Evolutionary conservation across 345 rosid species (phyloP), one percentile per base, ranked within the genome.

Genomic region (Sapria himalayana): DNA sequence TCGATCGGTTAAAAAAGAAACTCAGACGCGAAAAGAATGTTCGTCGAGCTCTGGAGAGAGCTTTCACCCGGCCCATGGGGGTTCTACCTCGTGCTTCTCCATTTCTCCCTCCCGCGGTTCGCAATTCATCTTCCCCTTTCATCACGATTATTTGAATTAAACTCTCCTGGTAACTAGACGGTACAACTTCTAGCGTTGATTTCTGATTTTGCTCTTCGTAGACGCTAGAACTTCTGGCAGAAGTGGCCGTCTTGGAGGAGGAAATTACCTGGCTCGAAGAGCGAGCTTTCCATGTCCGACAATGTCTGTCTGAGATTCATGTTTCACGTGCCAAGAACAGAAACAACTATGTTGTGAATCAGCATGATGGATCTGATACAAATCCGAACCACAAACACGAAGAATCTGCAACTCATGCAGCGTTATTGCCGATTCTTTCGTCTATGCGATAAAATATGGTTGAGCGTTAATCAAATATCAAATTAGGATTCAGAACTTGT

Each of bases 31-130:
- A 86, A 60, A 85, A 86, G 71, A 66, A 81, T 48, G 63, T 86
- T 45, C 94, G 70, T 52, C 57, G 89, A 63, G 97, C 94, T 34
- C 48, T 81, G 61, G 66, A 81, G 66, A 76, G 97, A 60, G 93
- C 93, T 46, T 76, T 86, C 50, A 59, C 40, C 10, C 65, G 97
- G 57, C 97, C 93, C 45, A 38, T 81, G 43, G 97, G 97, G 60
- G 65, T 89, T 56, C 79, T 86, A 19, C 94, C 97, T 29, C 97
- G 97, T 53, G 81, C 81, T 41, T 82, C 97, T 48, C 81, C 92
- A 0, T 86, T 70, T 58, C 85, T 86, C 18, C 94, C 97, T 46
- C 70, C 76, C 37, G 16, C 66, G 39, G 97, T 86, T 41, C 64
- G 81, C 74, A 48, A 59, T 43, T 50, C 59, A 48, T 29, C 22